Base-by-base conservation (phyloP, 2,329 filamentous ascomycete genomes). In the Trichoderma sp. region DNA sequence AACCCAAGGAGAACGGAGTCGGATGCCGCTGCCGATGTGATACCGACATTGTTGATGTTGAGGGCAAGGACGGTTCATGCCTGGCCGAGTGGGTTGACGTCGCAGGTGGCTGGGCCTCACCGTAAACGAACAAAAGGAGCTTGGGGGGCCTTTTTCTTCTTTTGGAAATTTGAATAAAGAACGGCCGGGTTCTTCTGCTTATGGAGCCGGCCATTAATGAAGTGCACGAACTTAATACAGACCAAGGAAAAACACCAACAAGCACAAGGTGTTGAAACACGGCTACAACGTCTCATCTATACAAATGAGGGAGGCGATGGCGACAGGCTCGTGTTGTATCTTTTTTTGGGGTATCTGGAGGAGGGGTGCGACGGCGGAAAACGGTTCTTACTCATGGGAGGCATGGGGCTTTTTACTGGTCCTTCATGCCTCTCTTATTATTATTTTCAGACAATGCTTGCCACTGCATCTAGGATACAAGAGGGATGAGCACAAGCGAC, bases 21-120 rank as follows among this genome's bases (percentile, higher is more conserved):
- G 96, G 96, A 47, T 99, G 96, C 84, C 91, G 96, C 78, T 99
- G 96, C 86, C 91, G 92, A 80, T 99, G 96, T 82, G 96, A 99
- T 79, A 98, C 94, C 4, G 96, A 99, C 80, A 97, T 98, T 79
- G 93, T 95, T 67, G 96, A 99, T 79, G 95, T 99, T 30, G 96
- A 99, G 84, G 95, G 94, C 82, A 99, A 98, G 83, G 93, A 97
- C 80, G 96, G 96, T 73, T 97, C 94, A 76, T 99, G 96, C 83
- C 86, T 98, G 71, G 89, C 93, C 11, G 94, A 99, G 83, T 99
- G 96, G 96, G 96, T 99, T 15, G 94, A 98, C 73, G 94, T 98
- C 77, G 95, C 95, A 62, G 96, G 96, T 76, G 96, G 96, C 73
- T 99, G 95, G 94, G 90, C 93, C 72, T 85, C 84, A 73, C 83